Evolutionary conservation across 1,284 basidiomycete genomes (phyloP), one percentile per base, ranked within the genome.

Genomic region (Heterobasidion parviporum): DNA sequence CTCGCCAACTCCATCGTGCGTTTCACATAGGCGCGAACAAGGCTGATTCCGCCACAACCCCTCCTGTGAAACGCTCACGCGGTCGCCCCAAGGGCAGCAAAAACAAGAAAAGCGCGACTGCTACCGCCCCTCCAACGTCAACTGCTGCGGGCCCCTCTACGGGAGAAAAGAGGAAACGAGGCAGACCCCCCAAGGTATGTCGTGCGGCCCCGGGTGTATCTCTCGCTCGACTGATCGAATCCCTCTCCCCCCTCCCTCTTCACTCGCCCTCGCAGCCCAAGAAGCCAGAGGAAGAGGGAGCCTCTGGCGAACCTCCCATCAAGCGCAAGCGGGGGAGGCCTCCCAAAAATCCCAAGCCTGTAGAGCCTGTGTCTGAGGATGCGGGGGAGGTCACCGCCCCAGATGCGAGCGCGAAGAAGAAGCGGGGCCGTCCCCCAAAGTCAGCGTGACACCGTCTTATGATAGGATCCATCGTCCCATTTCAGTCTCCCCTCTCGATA

Each of bases 41-140:
- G 20, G 14, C 60, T 41, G 63, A 60, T 36, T 33, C 56, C 47
- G 36, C 46, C 54, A n/a, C 59, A 65, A 56, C 75, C 68, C 64
- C 68, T 9, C 62, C 72, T 57, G 54, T 67, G 60, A 91, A 89
- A 73, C 83, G 88, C 64, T 81, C 85, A 64, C 80, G 88, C 52
- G 88, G 88, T 54, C 81, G 88, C 60, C 89, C 88, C 59, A 89
- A 85, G 69, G 88, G 88, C 65, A 87, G 84, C 70, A 90, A 85
- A 73, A 91, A 91, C 71, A 90, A 89, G 79, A 87, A 85, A 67
- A 64, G 59, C 50, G 53, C 63, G 52, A 65, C 65, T n/a, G 67
- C 74, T 56, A 67, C 73, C 63, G 68, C 67, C 58, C 62, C 72
- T 46, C 66, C 75, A 12, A 62, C 73, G 16, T 64, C 71, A 5